phyloP scores from a whole-genome alignment of 176 grass and related monocot genomes.

The Triticum aestivum region IWGSC_CS_RefSeq_v2.1 NC_057811.1:472682679-472683178 shows the following conservation, averaged over 20 bases:
- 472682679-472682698: conserved; percentile 88
- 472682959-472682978: conserved; percentile 73
- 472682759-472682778: neutral
- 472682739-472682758: neutral
- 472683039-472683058: conserved; percentile 9
- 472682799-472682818: neutral
- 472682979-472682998: conserved; percentile 30
- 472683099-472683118: conserved; percentile 45
- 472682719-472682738: conserved; percentile 53
- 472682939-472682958: conserved; percentile 84
- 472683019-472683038: conserved; percentile 13
- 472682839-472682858: conserved; percentile 8
- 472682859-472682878: conserved; percentile 72
- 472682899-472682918: conserved; percentile 96
- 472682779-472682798: neutral
- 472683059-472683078: neutral
- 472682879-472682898: conserved; percentile 86
- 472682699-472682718: conserved; percentile 54
- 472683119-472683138: conserved; percentile 97
- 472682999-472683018: conserved; percentile 16
- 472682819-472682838: neutral
- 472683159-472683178: conserved; percentile 86
- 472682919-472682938: conserved; percentile 87
- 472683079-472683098: conserved; percentile 23
- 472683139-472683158: conserved; percentile 73